Evolutionary conservation across 371 early-diverging fungal genomes (phyloP).

Genomic region (Apophysomyces ossiformis): DNA sequence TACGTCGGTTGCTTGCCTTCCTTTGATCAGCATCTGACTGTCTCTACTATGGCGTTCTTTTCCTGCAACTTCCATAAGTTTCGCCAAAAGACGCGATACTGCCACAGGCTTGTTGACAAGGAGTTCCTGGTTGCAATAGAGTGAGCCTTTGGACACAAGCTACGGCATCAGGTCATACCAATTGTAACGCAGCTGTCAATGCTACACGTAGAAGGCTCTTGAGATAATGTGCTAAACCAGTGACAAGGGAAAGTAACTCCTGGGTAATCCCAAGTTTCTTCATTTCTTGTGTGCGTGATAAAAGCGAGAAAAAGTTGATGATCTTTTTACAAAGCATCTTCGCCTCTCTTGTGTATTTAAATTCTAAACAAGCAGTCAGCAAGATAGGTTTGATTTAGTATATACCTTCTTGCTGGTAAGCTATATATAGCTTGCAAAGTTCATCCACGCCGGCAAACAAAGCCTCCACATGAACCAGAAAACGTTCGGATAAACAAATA

Average conservation of each 20-base stretch:
- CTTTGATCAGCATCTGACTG: conserved; percentile 48
- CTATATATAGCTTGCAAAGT: conserved; percentile 31
- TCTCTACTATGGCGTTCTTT: conserved; percentile 50
- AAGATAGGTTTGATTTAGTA: conserved; percentile 3
- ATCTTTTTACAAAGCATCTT: conserved; percentile 71
- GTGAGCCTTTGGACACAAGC: neutral
- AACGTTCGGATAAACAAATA: conserved; percentile 85
- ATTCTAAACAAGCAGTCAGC: conserved; percentile 46
- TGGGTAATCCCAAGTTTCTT: conserved; percentile 79
- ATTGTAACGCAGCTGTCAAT: conserved; percentile 83
- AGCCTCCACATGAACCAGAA: conserved; percentile 92
- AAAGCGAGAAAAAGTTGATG: conserved; percentile 91
- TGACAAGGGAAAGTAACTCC: conserved; percentile 88
- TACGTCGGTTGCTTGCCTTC: conserved; percentile 70
- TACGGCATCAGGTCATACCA: conserved; percentile 38
- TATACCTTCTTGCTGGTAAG: conserved; percentile 42
- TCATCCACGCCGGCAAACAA: conserved; percentile 90
- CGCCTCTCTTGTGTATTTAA: conserved; percentile 87
- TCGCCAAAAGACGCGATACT: conserved; percentile 62
- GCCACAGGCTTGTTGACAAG: conserved; percentile 44
- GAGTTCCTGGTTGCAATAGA: conserved; percentile 30
- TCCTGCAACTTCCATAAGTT: conserved; percentile 61
- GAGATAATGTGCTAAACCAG: conserved; percentile 90
- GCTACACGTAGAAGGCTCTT: conserved; percentile 90
- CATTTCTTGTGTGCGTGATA: conserved; percentile 80